phyloP scores from a whole-genome alignment of 164 flowering plant species.

The Macadamia tetraphylla region DNA sequence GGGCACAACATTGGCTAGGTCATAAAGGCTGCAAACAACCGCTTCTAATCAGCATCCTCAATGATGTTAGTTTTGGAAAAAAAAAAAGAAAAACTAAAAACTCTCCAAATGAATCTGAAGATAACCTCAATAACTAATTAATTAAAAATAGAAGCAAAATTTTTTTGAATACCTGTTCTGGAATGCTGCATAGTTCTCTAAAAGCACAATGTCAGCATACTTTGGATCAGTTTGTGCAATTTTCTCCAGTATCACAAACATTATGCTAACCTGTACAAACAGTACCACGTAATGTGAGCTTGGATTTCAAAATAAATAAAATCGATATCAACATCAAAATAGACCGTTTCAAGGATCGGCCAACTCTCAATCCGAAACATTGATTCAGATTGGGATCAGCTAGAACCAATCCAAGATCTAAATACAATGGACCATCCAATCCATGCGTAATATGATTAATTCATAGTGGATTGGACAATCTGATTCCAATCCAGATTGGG shows the following conservation, averaged over 20 bases:
- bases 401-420: too few species aligned
- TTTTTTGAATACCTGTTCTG: slow-evolving; percentile 76
- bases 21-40: slow-evolving; percentile 79
- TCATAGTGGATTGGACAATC: too few species aligned
- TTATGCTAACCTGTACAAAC: slow-evolving; percentile 67
- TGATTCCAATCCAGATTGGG: too few species aligned
- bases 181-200: slow-evolving; percentile 96
- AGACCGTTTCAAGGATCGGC: too few species aligned
- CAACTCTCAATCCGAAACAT: too few species aligned
- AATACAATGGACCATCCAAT: too few species aligned
- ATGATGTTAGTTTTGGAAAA: not conserved
- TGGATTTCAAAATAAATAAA: too few species aligned
- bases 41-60: slow-evolving; percentile 19
- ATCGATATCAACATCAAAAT: too few species aligned
- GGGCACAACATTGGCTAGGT: slow-evolving; percentile 93
- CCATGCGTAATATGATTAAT: too few species aligned
- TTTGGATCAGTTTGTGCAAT: slow-evolving; percentile 84
- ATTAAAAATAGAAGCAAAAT: slow-evolving; percentile 1
- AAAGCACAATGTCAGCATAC: slow-evolving; percentile 75
- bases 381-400: too few species aligned
- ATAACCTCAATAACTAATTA: not conserved
- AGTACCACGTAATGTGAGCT: not conserved
- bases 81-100: not conserved
- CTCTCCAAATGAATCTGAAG: not conserved
- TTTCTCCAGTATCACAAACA: slow-evolving; percentile 95